Evolutionary conservation across 257 asterid species (phyloP), one percentile per base, ranked within the genome.

Genomic region (Echites panduratus): DNA sequence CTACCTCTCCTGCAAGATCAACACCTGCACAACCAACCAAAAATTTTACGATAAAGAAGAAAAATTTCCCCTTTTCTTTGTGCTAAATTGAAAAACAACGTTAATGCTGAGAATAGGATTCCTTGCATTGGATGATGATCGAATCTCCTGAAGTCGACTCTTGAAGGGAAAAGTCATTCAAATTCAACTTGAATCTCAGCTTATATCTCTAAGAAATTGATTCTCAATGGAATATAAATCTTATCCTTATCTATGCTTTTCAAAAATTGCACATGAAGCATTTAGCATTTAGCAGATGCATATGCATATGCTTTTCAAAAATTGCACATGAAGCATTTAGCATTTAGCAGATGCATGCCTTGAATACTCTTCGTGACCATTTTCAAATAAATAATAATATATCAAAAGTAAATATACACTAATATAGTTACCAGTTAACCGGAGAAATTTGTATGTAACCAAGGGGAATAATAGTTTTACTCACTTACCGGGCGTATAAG

Each of bases 401-500:
- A 32, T 32, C 38, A 49, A 20, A 49, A 49, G 54, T 4, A 49
- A 49, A 49, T 49, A 49, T 14, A 49, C 5, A 14, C 20, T 14
- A 1, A 49, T 16, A 32, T 19, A 49, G 14, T 14, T 13, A 2
- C 14, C 13, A 49, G 54, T 49, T 8, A 50, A 17, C 5, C 22
- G 3, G 24, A 50, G 57, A n/a, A n/a, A n/a, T n/a, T n/a, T n/a
- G n/a, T n/a, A n/a, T 19, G 17, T 4, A 19, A 54, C 29, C 61
- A 54, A 54, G 29, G 13, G 61, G 14, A 47, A 22, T 32, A 32
- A 32, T 32, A 32, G 38, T 32, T 32, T 50, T 4, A 56, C 50
- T 27, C 64, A 73, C 88, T 81, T 77, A 87, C 96, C 77, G 5
- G 96, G 97, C 26, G 85, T 79, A 11, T 73, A 49, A 63, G 86